Evolutionary conservation across 176 grass and related monocot genomes (phyloP), one percentile per base, ranked within the genome.

Genomic region (Alopecurus myosuroides): DNA sequence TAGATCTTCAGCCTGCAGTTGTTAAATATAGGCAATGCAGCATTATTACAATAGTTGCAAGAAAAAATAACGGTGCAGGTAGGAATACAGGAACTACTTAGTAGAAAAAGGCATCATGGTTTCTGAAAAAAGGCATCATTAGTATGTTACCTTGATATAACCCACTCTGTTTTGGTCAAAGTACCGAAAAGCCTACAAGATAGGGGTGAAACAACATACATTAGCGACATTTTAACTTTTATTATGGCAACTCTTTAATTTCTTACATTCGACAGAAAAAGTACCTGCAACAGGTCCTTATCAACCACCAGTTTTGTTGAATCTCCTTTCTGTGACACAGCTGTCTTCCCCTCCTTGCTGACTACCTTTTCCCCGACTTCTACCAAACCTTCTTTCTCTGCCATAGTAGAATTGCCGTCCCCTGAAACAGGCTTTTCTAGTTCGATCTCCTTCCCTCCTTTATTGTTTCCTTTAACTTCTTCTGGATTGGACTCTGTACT

Each of bases 181-280:
- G 81, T 87, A 94, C 46, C 89, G 86, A 74, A 94, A 94, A 87
- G 92, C 92, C 92, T 94, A 83, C 36, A 79, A 87, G 37, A 81
- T 33, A n/a, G 55, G 34, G 57, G 79, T 58, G 30, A 31, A 74
- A 40, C 64, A 14, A 6, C 31, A 20, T 41, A 76, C 62, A 64
- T 89, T 33, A 89, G 65, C 45, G 39, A 79, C 46, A 44, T 78
- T 18, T 61, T 29, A 26, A 26, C 36, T 58, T 62, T 78, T 61
- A 77, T 56, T 77, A 78, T 62, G 23, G 14, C 15, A 78, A 44
- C 36, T 61, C 36, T 78, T 64, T 26, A 40, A 13, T 55, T 57
- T 28, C 46, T 65, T 82, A 53, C 30, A 57, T 78, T 29, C 34
- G 46, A 25, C 41, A 81, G 60, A 48, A 76, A 77, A 85, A 23